phyloP scores from a whole-genome alignment of 1,284 basidiomycete species.

The Exobasidium rhododendri region DNA sequence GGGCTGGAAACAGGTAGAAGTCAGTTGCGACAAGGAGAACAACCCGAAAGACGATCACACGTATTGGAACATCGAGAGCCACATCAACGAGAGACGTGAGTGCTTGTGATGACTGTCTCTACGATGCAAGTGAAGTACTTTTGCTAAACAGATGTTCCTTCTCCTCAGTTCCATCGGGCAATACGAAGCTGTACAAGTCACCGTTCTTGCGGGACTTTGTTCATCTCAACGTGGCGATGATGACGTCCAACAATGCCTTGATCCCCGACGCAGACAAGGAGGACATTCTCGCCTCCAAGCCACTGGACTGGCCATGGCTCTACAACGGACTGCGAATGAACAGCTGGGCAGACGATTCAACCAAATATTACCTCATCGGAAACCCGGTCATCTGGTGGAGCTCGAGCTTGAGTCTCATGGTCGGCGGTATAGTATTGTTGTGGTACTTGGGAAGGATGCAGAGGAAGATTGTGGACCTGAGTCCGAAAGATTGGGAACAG shows the following conservation, averaged over 20 bases:
- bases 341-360: conserved; percentile 82
- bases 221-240: conserved; percentile 99
- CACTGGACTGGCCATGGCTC: conserved; percentile 93
- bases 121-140: background rate
- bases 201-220: conserved; percentile 95
- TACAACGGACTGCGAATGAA: conserved; percentile 82
- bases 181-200: conserved; percentile 78
- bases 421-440: conserved; percentile 62
- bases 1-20: conserved; percentile 99
- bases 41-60: conserved; percentile 79
- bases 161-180: conserved; percentile 65
- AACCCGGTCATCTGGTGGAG: conserved; percentile 93
- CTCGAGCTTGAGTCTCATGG: conserved; percentile 67
- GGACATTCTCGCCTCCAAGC: conserved; percentile 88
- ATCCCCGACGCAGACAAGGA: conserved; percentile 96
- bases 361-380: conserved; percentile 86
- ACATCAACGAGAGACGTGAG: conserved; percentile 76
- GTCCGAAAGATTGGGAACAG: conserved; percentile 82
- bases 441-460: conserved; percentile 80
- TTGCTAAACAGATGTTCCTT: conserved; percentile 15
- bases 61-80: conserved; percentile 96
- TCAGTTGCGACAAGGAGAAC: conserved; percentile 86
- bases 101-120: conserved; percentile 60
- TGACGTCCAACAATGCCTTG: conserved; percentile 98
- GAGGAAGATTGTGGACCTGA: conserved; percentile 85